These are phyloP conservation scores for Colletotrichum sp. DNA, from an alignment of 2,329 filamentous ascomycete species.

Conservation along the genomic window DNA sequence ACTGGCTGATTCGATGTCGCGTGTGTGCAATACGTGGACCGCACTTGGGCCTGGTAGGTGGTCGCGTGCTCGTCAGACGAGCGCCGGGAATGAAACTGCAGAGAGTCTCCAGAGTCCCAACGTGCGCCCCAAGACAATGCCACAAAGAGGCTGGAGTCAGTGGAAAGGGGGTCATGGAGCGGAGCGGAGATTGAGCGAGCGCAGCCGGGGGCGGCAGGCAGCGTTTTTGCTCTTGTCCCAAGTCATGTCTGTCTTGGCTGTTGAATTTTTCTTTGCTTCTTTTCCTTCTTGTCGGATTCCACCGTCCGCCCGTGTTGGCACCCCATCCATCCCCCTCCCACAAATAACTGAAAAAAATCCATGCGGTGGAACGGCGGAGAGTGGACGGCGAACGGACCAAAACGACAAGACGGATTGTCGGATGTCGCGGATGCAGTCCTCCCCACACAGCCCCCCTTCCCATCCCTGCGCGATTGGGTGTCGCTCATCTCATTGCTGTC, in stretches of 20 bases:
- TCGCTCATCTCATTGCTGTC: neutral
- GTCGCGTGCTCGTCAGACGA: neutral
- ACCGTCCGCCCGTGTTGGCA: neutral
- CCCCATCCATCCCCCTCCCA: neutral
- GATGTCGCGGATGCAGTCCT: constrained; percentile 15
- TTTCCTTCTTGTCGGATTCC: neutral
- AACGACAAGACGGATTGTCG: constrained; percentile 16
- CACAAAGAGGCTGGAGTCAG: neutral
- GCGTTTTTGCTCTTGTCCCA: neutral
- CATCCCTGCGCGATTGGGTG: neutral
- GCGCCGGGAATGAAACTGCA: neutral
- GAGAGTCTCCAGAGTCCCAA: neutral
- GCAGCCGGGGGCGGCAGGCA: neutral
- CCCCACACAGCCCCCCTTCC: neutral
- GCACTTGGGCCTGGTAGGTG: neutral
- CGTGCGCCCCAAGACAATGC: neutral
- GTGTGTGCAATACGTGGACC: neutral
- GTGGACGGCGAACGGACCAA: neutral
- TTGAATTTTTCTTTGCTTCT: neutral
- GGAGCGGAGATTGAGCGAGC: neutral
- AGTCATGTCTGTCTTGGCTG: neutral
- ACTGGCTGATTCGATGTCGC: neutral
- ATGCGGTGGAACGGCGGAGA: neutral
- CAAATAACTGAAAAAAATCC: neutral
- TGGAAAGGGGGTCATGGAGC: neutral